Evolutionary conservation across 208 protist species (phyloP).

Genomic region (Leishmania aethiopica): DNA sequence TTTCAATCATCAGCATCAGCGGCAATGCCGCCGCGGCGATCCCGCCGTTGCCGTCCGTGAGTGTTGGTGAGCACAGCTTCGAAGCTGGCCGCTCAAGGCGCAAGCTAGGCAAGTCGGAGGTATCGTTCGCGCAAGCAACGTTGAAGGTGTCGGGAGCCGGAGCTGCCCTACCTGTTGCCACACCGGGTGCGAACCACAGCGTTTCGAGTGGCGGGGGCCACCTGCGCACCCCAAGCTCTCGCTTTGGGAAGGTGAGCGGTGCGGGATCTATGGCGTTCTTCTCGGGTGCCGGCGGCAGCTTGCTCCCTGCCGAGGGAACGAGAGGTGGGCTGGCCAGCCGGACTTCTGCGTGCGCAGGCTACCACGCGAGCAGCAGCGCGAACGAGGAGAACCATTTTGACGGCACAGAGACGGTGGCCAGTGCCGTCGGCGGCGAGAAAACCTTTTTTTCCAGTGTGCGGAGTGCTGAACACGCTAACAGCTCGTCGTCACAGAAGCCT

Average conservation of each 20-base stretch:
- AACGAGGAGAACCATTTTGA: background rate
- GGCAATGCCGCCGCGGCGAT: too few relatives aligned
- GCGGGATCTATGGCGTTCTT: background rate
- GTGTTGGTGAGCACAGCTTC: background rate
- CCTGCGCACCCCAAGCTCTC: background rate
- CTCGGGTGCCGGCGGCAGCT: background rate
- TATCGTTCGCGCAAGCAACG: background rate
- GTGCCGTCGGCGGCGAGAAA: background rate
- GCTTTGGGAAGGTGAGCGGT: background rate
- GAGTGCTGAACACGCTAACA: slow-evolving; percentile 1
- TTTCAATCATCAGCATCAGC: background rate
- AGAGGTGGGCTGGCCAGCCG: background rate
- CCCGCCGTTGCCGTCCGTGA: background rate
- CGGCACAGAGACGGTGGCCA: background rate
- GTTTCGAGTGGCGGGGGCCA: background rate
- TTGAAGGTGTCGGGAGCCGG: background rate
- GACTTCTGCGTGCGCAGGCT: background rate
- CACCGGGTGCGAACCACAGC: background rate
- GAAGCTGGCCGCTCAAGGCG: background rate
- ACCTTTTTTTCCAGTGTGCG: background rate
- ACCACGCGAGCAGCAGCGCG: slow-evolving; percentile 8
- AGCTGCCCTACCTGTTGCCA: too few relatives aligned
- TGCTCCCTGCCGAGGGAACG: background rate
- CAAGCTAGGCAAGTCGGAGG: slow-evolving; percentile 6
- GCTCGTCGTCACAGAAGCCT: background rate